Percentiles rank a stretch among this genome's conserved stretches.
Conservation (phyloP, 306 rosid species). For the Lablab purpureus region DNA sequence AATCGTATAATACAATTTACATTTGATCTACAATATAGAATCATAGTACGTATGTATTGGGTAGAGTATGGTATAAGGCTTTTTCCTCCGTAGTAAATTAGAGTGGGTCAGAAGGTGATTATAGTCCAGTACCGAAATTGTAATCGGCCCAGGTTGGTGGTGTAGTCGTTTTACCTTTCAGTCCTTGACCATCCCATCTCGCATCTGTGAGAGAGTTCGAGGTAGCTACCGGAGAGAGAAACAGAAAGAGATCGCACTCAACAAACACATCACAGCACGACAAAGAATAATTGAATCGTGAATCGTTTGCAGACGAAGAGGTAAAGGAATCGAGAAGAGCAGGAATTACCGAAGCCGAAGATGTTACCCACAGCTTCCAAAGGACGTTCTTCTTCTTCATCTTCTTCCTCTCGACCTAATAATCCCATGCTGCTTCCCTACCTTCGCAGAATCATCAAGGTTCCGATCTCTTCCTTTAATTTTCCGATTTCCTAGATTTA, state of each 20-base stretch:
- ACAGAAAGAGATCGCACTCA: slow-evolving; percentile 36
- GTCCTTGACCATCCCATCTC: slow-evolving; percentile 40
- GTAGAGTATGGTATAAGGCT: no score
- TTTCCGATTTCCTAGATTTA: not conserved
- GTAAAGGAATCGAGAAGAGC: slow-evolving; percentile 39
- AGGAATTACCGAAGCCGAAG: slow-evolving; percentile 45
- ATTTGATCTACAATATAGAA: no score
- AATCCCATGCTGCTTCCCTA: slow-evolving; percentile 82
- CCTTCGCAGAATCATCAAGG: slow-evolving; percentile 96
- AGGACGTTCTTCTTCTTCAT: slow-evolving; percentile 72
- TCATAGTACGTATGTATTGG: no score
- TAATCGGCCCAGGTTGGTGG: slow-evolving; percentile 30
- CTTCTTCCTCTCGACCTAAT: slow-evolving; percentile 81
- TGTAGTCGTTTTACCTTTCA: slow-evolving; percentile 40
- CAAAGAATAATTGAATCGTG: slow-evolving; percentile 32
- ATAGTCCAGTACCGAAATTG: slow-evolving; percentile 17
- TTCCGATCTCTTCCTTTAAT: slow-evolving; percentile 65
- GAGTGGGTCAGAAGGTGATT: slow-evolving; percentile 6
- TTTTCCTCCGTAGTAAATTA: no score
- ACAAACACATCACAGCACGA: not conserved
- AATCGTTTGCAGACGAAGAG: slow-evolving; percentile 49
- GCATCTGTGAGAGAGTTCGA: slow-evolving; percentile 41
- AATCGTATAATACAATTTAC: no score
- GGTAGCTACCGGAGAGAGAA: slow-evolving; percentile 46
- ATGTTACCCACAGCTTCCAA: slow-evolving; percentile 92